These are phyloP conservation scores for Backusella australiensis DNA, from an alignment of 192 early-diverging fungal species.

Conservation along the genomic window DNA sequence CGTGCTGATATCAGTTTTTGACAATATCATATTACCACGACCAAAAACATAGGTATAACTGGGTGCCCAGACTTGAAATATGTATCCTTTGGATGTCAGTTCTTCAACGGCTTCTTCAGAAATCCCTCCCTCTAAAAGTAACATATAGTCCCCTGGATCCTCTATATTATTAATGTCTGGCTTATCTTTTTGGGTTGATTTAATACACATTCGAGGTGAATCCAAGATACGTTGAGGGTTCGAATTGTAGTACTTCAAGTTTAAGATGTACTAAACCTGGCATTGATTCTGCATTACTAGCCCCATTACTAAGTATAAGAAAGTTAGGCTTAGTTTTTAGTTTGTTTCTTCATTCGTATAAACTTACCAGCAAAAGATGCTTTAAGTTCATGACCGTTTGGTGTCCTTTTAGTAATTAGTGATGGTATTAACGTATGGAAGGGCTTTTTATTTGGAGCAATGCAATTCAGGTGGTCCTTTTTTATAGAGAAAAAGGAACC, in stretches of 20 bases:
- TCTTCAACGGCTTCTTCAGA: slow-evolving; percentile 34
- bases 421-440: slow-evolving; percentile 81
- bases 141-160: slow-evolving; percentile 28
- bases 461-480: slow-evolving; percentile 56
- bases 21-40: slow-evolving; percentile 68
- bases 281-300: slow-evolving; percentile 82
- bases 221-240: slow-evolving; percentile 68
- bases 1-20: slow-evolving; percentile 29
- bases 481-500: slow-evolving; percentile 65
- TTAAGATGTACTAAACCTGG: slow-evolving; percentile 75
- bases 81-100: slow-evolving; percentile 59
- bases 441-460: slow-evolving; percentile 66
- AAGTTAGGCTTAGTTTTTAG: neutral
- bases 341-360: neutral
- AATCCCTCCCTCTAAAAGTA: slow-evolving; percentile 66
- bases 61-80: slow-evolving; percentile 41
- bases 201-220: slow-evolving; percentile 63
- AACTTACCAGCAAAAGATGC: slow-evolving; percentile 45
- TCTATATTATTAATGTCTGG: slow-evolving; percentile 16
- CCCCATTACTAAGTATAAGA: slow-evolving; percentile 59
- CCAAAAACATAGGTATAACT: slow-evolving; percentile 59
- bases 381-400: slow-evolving; percentile 34
- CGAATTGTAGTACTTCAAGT: slow-evolving; percentile 54
- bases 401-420: slow-evolving; percentile 47
- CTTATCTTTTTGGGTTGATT: slow-evolving; percentile 27